Conservation (phyloP, 1,139 yeast species). For the Pichia cactophila region DNA sequence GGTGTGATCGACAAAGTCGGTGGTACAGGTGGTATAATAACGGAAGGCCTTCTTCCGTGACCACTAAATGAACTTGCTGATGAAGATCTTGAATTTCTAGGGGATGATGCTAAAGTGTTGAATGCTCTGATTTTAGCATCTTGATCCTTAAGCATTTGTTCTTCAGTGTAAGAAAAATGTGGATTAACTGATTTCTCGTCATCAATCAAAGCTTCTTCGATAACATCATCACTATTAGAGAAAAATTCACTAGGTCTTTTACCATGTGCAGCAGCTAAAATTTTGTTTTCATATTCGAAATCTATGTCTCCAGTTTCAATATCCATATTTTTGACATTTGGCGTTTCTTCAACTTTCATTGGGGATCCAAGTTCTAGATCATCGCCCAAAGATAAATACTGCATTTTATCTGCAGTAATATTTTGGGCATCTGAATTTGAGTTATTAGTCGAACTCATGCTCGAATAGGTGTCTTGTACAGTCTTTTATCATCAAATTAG, state of each 20-base stretch:
- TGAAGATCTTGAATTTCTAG: slow-evolving; percentile 22
- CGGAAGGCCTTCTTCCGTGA: slow-evolving; percentile 28
- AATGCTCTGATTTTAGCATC: slow-evolving; percentile 66
- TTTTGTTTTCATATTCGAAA: background rate
- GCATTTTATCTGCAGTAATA: background rate
- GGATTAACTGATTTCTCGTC: slow-evolving; percentile 24
- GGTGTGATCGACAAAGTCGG: slow-evolving; percentile 17
- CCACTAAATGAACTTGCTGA: slow-evolving; percentile 15
- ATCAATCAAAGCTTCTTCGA: background rate
- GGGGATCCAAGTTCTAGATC: background rate
- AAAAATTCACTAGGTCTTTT: slow-evolving; percentile 5
- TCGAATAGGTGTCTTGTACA: background rate
- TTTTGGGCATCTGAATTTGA: background rate
- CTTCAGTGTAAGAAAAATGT: slow-evolving; percentile 63
- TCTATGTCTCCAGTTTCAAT: background rate
- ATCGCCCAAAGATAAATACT: background rate
- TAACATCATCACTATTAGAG: background rate
- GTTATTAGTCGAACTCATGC: background rate
- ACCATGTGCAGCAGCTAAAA: background rate
- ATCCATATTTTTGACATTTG: background rate
- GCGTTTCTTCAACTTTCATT: background rate
- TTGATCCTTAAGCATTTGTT: slow-evolving; percentile 55
- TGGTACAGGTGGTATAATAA: slow-evolving; percentile 31
- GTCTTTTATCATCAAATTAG: background rate
- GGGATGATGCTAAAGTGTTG: slow-evolving; percentile 37